Evolutionary conservation across 495 filamentous ascomycete genomes (phyloP).

Genomic region (Penicillium turbatum): DNA sequence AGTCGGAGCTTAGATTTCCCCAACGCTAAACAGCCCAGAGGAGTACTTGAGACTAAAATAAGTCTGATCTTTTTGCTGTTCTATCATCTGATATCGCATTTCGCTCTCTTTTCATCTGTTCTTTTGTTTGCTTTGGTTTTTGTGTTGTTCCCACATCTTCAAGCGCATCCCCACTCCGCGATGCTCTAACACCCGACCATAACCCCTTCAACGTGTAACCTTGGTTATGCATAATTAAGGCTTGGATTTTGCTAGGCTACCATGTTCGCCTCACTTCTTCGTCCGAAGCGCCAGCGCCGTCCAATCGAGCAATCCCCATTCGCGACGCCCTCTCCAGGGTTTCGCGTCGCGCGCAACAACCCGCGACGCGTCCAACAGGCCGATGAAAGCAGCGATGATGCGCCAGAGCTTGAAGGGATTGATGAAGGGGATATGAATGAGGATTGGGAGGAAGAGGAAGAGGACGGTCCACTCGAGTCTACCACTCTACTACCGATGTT

Average conservation of each 20-base stretch:
- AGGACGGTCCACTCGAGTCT: constrained; percentile 52
- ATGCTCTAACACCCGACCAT: constrained; percentile 3
- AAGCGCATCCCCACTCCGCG: not conserved
- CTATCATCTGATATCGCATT: too few relatives aligned
- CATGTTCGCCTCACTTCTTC: constrained; percentile 48
- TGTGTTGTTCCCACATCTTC: not conserved
- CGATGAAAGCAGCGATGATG: constrained; percentile 13
- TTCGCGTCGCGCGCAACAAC: constrained; percentile 16
- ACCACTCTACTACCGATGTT: constrained; percentile 75
- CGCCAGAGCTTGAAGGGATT: constrained; percentile 35
- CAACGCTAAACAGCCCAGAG: too few relatives aligned
- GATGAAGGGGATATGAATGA: constrained; percentile 36
- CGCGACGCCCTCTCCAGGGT: constrained; percentile 41
- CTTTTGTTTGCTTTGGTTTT: not conserved
- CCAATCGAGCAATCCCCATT: constrained; percentile 46
- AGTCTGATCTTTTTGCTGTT: not conserved
- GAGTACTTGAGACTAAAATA: not conserved
- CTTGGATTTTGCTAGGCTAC: not conserved
- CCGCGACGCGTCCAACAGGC: constrained; percentile 6
- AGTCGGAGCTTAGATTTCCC: not conserved
- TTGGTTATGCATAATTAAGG: constrained; percentile 13
- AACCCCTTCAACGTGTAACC: not conserved
- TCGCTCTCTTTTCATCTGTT: too few relatives aligned
- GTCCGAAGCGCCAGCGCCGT: constrained; percentile 36
- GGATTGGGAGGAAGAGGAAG: constrained; percentile 44